Conservation (phyloP, 2,329 filamentous ascomycete species). For the Clarireedia paspali region DNA sequence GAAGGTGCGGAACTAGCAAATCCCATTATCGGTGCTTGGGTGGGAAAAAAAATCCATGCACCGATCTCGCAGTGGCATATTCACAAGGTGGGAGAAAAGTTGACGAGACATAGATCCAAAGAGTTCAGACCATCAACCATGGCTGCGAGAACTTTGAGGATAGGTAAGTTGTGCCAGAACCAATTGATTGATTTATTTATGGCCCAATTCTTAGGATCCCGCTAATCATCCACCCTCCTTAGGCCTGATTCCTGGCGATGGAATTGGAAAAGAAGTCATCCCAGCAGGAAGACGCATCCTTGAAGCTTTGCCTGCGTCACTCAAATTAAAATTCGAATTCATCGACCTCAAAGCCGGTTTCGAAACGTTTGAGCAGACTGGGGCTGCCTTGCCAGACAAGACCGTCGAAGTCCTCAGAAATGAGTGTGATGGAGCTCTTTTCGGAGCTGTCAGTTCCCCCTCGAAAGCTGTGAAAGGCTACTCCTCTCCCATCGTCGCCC, state of each 20-base stretch:
- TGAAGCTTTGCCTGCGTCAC: slow-evolving; percentile 84
- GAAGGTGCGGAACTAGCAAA: neutral
- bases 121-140: slow-evolving; percentile 32
- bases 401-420: slow-evolving; percentile 83
- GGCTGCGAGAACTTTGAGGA: slow-evolving; percentile 59
- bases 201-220: neutral
- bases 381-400: slow-evolving; percentile 78
- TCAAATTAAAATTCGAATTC: slow-evolving; percentile 90
- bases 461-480: slow-evolving; percentile 87
- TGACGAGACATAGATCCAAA: neutral
- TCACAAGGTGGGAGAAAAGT: neutral
- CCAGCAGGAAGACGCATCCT: slow-evolving; percentile 86
- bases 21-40: neutral
- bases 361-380: slow-evolving; percentile 85
- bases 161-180: slow-evolving; percentile 40
- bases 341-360: slow-evolving; percentile 89
- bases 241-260: slow-evolving; percentile 97
- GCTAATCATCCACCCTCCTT: neutral
- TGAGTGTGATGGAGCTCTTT: slow-evolving; percentile 93
- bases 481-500: slow-evolving; percentile 79
- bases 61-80: slow-evolving; percentile 14
- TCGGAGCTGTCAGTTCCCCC: slow-evolving; percentile 91
- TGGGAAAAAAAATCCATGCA: slow-evolving; percentile 9
- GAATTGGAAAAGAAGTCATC: slow-evolving; percentile 97
- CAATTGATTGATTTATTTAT: slow-evolving; percentile 11